Evolutionary conservation across 768 basidiomycete genomes (phyloP).

Genomic region (Ramaria rubella): DNA sequence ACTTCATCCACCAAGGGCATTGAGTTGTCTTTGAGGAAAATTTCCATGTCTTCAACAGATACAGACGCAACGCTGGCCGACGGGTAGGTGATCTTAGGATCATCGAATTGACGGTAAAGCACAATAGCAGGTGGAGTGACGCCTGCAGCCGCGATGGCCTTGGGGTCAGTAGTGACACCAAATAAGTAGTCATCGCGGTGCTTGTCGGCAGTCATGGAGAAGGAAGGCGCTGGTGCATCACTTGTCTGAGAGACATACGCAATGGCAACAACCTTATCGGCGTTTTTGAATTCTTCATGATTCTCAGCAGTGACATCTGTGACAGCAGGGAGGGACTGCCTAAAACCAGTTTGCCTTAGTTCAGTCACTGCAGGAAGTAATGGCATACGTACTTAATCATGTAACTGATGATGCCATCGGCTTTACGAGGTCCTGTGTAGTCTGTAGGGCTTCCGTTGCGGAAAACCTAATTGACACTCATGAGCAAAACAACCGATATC

Average conservation of each 20-base stretch:
- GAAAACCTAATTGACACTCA: slow-evolving; percentile 87
- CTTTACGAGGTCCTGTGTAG: slow-evolving; percentile 84
- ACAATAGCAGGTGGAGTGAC: slow-evolving; percentile 80
- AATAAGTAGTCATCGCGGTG: slow-evolving; percentile 94
- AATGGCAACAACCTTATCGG: slow-evolving; percentile 87
- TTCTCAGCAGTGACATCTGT: slow-evolving; percentile 70
- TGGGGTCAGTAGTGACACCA: slow-evolving; percentile 72
- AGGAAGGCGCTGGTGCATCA: slow-evolving; percentile 64
- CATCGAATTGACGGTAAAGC: slow-evolving; percentile 90
- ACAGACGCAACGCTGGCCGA: slow-evolving; percentile 46
- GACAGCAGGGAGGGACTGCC: slow-evolving; percentile 93
- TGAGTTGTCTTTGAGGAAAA: slow-evolving; percentile 78
- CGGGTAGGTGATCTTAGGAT: slow-evolving; percentile 64
- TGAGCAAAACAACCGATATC: not conserved
- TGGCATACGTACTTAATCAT: slow-evolving; percentile 77
- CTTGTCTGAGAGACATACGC: slow-evolving; percentile 75
- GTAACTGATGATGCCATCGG: slow-evolving; percentile 93
- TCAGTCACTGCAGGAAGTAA: not conserved
- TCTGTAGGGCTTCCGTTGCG: slow-evolving; percentile 73
- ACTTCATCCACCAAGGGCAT: slow-evolving; percentile 90
- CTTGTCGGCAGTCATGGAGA: slow-evolving; percentile 72
- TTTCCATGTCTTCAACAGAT: slow-evolving; percentile 54
- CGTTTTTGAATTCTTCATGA: slow-evolving; percentile 75
- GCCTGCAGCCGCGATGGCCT: slow-evolving; percentile 59
- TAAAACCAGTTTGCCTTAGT: slow-evolving; percentile 16